Conservation (phyloP, 257 asterid species). For the Solanum appendiculatum region DNA sequence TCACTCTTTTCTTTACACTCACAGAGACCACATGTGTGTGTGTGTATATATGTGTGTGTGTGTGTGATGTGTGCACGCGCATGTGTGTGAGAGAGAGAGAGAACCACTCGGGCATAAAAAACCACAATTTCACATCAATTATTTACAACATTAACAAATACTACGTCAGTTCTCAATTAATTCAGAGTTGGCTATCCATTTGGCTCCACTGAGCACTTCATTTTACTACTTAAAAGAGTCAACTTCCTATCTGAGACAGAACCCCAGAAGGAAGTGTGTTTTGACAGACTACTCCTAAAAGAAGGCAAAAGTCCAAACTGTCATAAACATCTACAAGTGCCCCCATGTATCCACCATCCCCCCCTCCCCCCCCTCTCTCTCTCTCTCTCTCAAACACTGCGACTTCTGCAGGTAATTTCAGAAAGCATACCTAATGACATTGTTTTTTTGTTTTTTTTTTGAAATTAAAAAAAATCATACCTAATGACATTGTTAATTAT, state of each 20-base stretch:
- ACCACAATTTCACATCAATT: too few species aligned
- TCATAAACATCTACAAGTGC: neutral
- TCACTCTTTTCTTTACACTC: neutral
- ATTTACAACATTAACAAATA: neutral
- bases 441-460: too few species aligned
- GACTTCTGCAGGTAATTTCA: neutral
- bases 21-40: too few species aligned
- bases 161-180: neutral
- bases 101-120: too few species aligned
- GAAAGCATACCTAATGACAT: neutral
- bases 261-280: neutral
- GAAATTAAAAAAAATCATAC: too few species aligned
- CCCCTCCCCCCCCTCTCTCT: too few species aligned
- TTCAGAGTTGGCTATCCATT: neutral
- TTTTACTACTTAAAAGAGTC: neutral
- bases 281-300: neutral
- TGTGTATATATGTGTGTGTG: too few species aligned
- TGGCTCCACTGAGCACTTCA: neutral
- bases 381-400: neutral
- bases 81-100: too few species aligned
- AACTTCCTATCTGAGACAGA: neutral
- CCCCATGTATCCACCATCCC: neutral
- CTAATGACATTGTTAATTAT: too few species aligned
- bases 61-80: too few species aligned
- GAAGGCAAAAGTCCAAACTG: neutral